A percentile compares a stretch with the other conserved stretches of the same genome.
These are phyloP conservation scores for Coemansia sp. DNA, from an alignment of 192 early-diverging fungal genomes.

Conservation along the genomic window DNA sequence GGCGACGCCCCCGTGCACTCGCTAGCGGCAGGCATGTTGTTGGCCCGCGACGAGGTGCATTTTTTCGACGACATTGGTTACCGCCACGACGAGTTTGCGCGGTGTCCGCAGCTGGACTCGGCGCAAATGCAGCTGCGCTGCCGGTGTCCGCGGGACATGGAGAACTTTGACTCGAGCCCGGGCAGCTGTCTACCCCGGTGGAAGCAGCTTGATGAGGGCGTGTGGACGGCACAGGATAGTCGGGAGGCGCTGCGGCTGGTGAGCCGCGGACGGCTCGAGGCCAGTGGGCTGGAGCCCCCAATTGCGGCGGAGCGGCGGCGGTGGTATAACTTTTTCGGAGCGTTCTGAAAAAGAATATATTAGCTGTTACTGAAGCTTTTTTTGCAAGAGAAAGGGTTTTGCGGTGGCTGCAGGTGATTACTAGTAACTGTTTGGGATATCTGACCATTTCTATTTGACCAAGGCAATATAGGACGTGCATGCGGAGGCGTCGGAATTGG, in stretches of 20 bases:
- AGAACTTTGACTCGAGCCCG: conserved; percentile 21
- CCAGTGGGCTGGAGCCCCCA: conserved; percentile 8
- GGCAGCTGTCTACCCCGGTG: conserved; percentile 41
- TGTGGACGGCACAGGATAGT: conserved; percentile 24
- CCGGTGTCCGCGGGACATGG: conserved; percentile 24
- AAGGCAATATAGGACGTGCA: too few relatives aligned
- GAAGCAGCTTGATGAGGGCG: conserved; percentile 12
- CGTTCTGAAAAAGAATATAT: conserved; percentile 4
- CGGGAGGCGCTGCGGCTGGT: conserved; percentile 29
- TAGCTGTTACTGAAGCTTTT: not conserved
- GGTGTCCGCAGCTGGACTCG: conserved; percentile 18
- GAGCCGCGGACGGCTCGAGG: not conserved
- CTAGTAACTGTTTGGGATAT: too few relatives aligned
- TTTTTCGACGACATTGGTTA: conserved; percentile 77
- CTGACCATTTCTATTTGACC: too few relatives aligned
- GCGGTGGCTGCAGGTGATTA: not conserved
- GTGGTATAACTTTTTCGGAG: conserved; percentile 42
- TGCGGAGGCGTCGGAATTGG: too few relatives aligned
- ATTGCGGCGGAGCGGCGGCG: conserved; percentile 22
- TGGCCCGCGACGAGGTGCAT: conserved; percentile 56
- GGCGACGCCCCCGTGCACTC: conserved; percentile 79
- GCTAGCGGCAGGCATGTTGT: conserved; percentile 55
- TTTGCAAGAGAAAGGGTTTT: too few relatives aligned
- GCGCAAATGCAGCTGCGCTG: conserved; percentile 16
- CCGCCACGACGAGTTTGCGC: conserved; percentile 41